Conservation (phyloP, 768 basidiomycete species). For the Baorangia bicolor region DNA sequence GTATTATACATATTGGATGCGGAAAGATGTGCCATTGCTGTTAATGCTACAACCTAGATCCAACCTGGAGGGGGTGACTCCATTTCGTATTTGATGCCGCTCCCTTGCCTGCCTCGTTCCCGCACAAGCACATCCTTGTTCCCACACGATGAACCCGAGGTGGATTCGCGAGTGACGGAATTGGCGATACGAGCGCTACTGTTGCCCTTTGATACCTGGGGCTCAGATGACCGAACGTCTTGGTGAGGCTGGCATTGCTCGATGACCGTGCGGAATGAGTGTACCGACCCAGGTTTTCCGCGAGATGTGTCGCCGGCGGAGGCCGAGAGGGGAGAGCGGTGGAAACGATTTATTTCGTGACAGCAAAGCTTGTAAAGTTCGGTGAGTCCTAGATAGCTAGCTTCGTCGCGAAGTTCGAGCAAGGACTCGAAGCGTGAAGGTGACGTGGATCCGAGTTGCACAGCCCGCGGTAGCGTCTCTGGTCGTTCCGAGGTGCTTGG, state of each 20-base stretch:
- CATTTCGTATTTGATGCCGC: not conserved
- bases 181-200: not conserved
- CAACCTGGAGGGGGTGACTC: conserved; percentile 44
- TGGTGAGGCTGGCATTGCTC: conserved; percentile 45
- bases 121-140: conserved; percentile 11
- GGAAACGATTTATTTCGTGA: conserved; percentile 60
- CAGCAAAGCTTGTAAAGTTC: conserved; percentile 63
- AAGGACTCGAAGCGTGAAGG: conserved; percentile 59
- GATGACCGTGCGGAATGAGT: conserved; percentile 59
- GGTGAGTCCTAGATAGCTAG: conserved; percentile 68
- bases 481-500: conserved; percentile 44
- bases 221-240: conserved; percentile 11
- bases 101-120: conserved; percentile 15
- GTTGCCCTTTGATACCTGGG: not conserved
- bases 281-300: conserved; percentile 54
- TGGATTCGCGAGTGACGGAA: conserved; percentile 1
- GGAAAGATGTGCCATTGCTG: not conserved
- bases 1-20: not conserved
- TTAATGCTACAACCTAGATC: conserved; percentile 36
- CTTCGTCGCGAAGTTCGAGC: conserved; percentile 78
- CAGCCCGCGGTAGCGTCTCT: conserved; percentile 58
- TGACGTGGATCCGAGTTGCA: conserved; percentile 47
- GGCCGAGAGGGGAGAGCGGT: conserved; percentile 35
- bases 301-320: conserved; percentile 39
- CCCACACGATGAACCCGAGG: conserved; percentile 10